phyloP scores from a whole-genome alignment of 2,329 filamentous ascomycete genomes.

The Volutella citrinella region DNA sequence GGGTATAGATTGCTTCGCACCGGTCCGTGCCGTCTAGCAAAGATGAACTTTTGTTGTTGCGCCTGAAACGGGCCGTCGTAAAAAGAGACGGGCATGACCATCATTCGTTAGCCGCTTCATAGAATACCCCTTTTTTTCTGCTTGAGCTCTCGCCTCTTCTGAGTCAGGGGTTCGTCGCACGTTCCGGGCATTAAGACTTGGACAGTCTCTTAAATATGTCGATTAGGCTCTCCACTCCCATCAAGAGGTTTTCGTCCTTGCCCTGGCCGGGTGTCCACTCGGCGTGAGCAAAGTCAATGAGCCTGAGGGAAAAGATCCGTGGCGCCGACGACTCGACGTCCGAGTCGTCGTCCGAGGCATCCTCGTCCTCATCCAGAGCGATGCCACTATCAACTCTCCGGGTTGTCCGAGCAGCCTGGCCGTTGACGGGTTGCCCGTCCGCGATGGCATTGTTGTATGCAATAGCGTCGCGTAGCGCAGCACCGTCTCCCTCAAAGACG shows the following conservation, averaged over 20 bases:
- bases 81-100: too few relatives aligned
- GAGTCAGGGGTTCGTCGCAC: constrained; percentile 5
- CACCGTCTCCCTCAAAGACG: constrained; percentile 62
- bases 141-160: not conserved
- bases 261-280: constrained; percentile 77
- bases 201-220: constrained; percentile 68
- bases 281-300: constrained; percentile 98
- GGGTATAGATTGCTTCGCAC: constrained; percentile 15
- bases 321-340: constrained; percentile 46
- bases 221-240: constrained; percentile 69
- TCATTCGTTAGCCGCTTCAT: too few relatives aligned
- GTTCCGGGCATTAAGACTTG: constrained; percentile 18
- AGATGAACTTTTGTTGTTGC: not conserved
- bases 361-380: constrained; percentile 42
- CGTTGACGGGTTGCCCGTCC: constrained; percentile 48
- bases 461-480: constrained; percentile 49
- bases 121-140: too few relatives aligned
- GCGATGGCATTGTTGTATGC: constrained; percentile 51
- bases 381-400: constrained; percentile 56
- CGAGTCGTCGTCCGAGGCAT: constrained; percentile 48
- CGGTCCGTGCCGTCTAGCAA: not conserved
- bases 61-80: too few relatives aligned
- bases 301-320: constrained; percentile 73
- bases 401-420: constrained; percentile 32
- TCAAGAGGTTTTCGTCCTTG: constrained; percentile 78